Evolutionary conservation across 192 early-diverging fungal genomes (phyloP), one percentile per base, ranked within the genome.

Genomic region (Linnemannia schmuckeri): DNA sequence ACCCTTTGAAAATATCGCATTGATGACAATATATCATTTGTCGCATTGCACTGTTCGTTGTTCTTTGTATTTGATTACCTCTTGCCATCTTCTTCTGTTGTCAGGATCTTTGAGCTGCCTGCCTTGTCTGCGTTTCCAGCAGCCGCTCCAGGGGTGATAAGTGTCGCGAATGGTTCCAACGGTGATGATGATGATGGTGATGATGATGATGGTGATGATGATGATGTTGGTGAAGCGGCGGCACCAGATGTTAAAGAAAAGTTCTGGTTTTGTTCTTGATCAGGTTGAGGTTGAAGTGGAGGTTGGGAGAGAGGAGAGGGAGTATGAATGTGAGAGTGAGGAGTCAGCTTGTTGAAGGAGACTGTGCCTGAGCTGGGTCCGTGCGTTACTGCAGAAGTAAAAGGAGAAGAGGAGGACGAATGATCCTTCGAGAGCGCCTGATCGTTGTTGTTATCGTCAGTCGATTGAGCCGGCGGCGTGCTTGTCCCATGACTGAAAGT

Each of bases 41-140:
- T 5, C 49, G 49, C 49, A 52, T 49, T 49, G 18, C 10, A 22
- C 49, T 18, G 17, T 52, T 52, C 49, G 17, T 52, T 52, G 3
- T 13, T 15, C 12, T 0, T 15, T 18, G 18, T 17, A 5, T 52
- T 52, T 52, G 37, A 35, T 42, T 89, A 84, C 82, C 80, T 78
- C 74, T 82, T 89, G 27, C 81, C 83, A 49, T 82, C 88, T 46
- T 85, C 88, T 52, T 81, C 79, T 33, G 80, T 75, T 22, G 85
- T 87, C 13, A 41, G 33, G 52, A 87, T 41, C 6, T 9, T 74
- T 18, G 83, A 41, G 42, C 27, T 75, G 44, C 27, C 27, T 37
- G 33, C 15, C 41, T 73, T 44, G 1, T 52, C 47, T 61, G 40
- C 3, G 8, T 66, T 18, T 30, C 46, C 9, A 35, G 57, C 55